Evolutionary conservation across 805 yeast species (phyloP).

Genomic region (Torulaspora delbrueckii): DNA sequence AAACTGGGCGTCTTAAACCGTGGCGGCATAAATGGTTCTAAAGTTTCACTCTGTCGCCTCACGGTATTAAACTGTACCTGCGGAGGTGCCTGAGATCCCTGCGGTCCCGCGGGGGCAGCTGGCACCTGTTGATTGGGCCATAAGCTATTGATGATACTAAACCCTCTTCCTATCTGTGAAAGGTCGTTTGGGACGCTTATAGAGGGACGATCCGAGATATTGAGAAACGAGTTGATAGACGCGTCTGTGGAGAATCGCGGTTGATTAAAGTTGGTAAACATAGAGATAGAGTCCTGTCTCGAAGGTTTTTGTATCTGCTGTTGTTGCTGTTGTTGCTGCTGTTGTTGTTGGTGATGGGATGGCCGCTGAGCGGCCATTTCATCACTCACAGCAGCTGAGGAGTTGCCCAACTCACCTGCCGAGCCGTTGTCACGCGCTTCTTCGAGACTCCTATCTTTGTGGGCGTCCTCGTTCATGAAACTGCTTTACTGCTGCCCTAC

Average conservation of each 20-base stretch:
- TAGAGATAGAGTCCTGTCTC: conserved; percentile 25
- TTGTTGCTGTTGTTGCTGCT: not conserved
- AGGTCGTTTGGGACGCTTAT: conserved; percentile 15
- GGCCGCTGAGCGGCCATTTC: not conserved
- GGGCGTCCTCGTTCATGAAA: conserved; percentile 4
- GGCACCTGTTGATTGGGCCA: conserved; percentile 19
- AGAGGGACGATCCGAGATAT: conserved; percentile 21
- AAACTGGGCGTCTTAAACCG: conserved; percentile 28
- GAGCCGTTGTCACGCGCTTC: not conserved
- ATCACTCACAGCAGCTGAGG: not conserved
- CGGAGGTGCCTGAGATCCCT: conserved; percentile 5
- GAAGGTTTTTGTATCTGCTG: conserved; percentile 4
- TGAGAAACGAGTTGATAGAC: conserved; percentile 25
- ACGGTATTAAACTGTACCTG: conserved; percentile 15
- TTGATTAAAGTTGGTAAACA: conserved; percentile 23
- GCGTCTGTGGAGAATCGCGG: conserved; percentile 28
- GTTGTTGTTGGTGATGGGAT: not conserved
- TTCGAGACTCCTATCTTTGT: conserved; percentile 1
- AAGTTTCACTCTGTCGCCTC: conserved; percentile 47
- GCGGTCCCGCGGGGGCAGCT: conserved; percentile 3
- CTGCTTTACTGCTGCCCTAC: not conserved
- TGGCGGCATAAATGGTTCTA: conserved; percentile 44
- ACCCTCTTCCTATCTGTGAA: conserved; percentile 30
- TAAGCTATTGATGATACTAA: conserved; percentile 30
- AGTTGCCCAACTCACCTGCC: not conserved